Evolutionary conservation across 2,329 filamentous ascomycete genomes (phyloP), one percentile per base, ranked within the genome.

Genomic region (Coleophoma crateriformis): DNA sequence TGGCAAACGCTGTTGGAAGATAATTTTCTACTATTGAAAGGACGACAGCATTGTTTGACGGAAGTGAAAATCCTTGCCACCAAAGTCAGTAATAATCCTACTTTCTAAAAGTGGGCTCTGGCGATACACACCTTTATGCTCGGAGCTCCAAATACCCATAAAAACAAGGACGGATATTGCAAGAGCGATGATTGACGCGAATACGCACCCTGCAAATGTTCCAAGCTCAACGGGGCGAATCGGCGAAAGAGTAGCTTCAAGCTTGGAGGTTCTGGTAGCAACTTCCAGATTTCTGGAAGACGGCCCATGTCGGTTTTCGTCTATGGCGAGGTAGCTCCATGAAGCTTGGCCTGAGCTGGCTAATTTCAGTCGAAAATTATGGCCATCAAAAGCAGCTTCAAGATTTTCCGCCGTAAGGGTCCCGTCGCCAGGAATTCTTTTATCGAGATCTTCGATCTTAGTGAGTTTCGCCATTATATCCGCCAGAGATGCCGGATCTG

Each of bases 1-100:
- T 83, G 0, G 78, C 75, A 3, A 83, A 64, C 0, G 71, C 66
- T 0, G 77, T 82, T 0, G 80, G 80, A 0, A 82, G 61, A 45
- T 81, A 82, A 7, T 70, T 74, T 7, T 71, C 67, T 0, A 75
- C 33, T 0, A 75, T 35, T 4, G 72, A 68, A 0, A 67, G 49
- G 0, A 74, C 61, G 12, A 57, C 38, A 0, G 52, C 15, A 39
- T 56, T 60, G 1, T 13, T 47, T 6, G 54, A 53, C 5, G 60
- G 57, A 3, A 58, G 40, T 2, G 37, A 20, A 6, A 61, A 51
- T 3, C 56, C n/a, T n/a, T n/a, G n/a, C n/a, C n/a, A n/a, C n/a
- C n/a, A n/a, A n/a, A n/a, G n/a, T n/a, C n/a, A n/a, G n/a, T n/a
- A n/a, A n/a, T n/a, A n/a, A n/a, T n/a, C n/a, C n/a, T n/a, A n/a